Percentiles rank a stretch among this genome's conserved stretches.
Evolutionary conservation across 148 eudicot genomes (phyloP).

Genomic region (Persicaria maculosa): DNA sequence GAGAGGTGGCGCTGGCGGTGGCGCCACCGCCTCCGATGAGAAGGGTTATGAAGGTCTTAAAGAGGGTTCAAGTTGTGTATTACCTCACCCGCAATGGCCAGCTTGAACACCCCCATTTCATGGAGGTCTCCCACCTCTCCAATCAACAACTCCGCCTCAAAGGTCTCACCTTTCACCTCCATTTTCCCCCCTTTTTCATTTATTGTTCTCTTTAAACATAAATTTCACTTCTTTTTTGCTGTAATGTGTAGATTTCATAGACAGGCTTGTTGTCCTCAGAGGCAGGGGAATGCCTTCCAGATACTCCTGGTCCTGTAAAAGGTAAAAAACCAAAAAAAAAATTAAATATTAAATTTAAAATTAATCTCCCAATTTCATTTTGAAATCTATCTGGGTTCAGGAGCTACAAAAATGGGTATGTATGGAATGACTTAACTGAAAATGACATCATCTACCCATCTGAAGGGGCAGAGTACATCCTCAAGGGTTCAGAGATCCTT

Average conservation of each 20-base stretch:
- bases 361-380: not conserved
- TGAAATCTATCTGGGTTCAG: constrained; percentile 29
- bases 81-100: constrained; percentile 76
- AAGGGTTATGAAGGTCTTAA: constrained; percentile 20
- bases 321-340: constrained; percentile 27
- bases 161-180: constrained; percentile 30
- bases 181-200: no score
- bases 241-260: constrained; percentile 48
- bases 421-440: constrained; percentile 86
- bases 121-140: constrained; percentile 69
- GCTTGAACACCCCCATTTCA: constrained; percentile 82
- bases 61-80: constrained; percentile 70
- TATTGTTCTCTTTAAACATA: not conserved
- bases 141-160: constrained; percentile 68
- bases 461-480: constrained; percentile 77
- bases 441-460: constrained; percentile 64
- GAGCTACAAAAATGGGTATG: constrained; percentile 91
- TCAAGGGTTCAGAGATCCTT: constrained; percentile 76
- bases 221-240: not conserved
- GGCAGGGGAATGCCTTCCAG: constrained; percentile 87
- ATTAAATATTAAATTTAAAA: not conserved
- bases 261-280: constrained; percentile 56
- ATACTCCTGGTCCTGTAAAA: constrained; percentile 94
- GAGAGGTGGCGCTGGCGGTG: constrained; percentile 8
- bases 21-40: not conserved